Evolutionary conservation across 176 grass and related monocot genomes (phyloP).

Genomic region (Thalia dealbata): DNA sequence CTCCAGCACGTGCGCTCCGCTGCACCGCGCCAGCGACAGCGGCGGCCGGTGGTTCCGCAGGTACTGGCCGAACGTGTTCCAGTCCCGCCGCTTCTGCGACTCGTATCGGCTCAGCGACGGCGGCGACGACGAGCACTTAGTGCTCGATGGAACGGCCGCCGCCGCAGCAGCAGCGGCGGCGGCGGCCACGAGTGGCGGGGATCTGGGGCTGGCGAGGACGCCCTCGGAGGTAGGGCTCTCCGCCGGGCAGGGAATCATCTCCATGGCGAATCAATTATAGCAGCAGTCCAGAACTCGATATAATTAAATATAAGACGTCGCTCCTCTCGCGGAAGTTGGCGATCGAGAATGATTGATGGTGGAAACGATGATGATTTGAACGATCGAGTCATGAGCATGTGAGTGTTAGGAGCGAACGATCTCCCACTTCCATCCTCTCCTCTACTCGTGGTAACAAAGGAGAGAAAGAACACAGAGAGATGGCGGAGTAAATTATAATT

Average conservation of each 20-base stretch:
- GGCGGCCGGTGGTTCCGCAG: background rate
- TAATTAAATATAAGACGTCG: too few species aligned
- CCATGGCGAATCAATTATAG: background rate
- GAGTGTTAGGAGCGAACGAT: background rate
- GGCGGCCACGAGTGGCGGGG: background rate
- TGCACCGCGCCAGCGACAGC: background rate
- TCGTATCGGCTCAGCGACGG: background rate
- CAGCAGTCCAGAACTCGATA: too few species aligned
- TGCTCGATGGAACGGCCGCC: background rate
- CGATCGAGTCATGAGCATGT: background rate
- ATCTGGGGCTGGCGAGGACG: background rate
- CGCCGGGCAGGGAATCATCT: background rate
- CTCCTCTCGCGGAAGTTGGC: background rate
- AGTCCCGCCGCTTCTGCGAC: slow-evolving; percentile 9
- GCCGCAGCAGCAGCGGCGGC: background rate
- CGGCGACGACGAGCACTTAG: background rate
- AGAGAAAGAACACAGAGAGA: background rate
- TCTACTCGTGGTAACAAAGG: background rate
- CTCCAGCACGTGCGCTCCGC: background rate
- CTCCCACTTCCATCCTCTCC: background rate
- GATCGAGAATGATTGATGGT: background rate
- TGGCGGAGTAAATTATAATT: background rate
- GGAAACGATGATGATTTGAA: background rate
- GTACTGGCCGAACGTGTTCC: slow-evolving; percentile 5
- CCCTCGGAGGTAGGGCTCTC: background rate